phyloP scores from a whole-genome alignment of 805 yeast species.

The Cyberlindnera lachancei region DNA sequence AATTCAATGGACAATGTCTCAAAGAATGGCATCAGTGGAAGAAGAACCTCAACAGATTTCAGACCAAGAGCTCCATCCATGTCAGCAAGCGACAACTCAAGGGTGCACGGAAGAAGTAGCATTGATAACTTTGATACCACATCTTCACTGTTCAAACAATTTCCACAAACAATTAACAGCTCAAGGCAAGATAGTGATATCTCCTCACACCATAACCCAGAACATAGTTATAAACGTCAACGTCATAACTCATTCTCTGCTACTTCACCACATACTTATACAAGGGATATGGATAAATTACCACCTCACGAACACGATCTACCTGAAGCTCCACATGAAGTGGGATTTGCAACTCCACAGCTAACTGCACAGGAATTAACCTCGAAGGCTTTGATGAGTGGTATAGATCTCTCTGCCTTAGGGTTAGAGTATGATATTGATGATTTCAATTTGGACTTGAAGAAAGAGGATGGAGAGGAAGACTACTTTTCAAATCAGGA shows the following conservation, averaged over 20 bases:
- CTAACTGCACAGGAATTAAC: conserved; percentile 40
- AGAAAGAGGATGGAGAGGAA: conserved; percentile 4
- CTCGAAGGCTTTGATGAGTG: conserved; percentile 25
- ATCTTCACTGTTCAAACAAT: conserved; percentile 25
- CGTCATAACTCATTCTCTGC: conserved; percentile 41
- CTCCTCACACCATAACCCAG: conserved; percentile 1
- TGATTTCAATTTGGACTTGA: conserved; percentile 12
- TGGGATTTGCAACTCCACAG: conserved; percentile 80
- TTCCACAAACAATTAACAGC: conserved; percentile 8
- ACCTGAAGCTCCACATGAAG: conserved; percentile 55
- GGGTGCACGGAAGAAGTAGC: conserved; percentile 8
- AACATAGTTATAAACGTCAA: conserved; percentile 20
- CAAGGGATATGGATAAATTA: conserved; percentile 8
- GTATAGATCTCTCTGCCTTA: conserved; percentile 30
- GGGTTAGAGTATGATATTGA: conserved; percentile 26
- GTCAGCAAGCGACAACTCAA: conserved; percentile 1
- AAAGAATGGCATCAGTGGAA: background rate
- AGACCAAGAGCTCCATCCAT: conserved; percentile 1
- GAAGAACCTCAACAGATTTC: conserved; percentile 4
- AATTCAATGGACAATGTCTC: background rate
- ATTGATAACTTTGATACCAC: conserved; percentile 13
- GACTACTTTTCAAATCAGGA: conserved; percentile 7
- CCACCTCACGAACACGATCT: conserved; percentile 6
- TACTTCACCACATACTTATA: conserved; percentile 31
- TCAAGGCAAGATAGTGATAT: conserved; percentile 4